Base-by-base conservation (phyloP, 1,139 yeast genomes). In the Kodamaea fungicola region DNA sequence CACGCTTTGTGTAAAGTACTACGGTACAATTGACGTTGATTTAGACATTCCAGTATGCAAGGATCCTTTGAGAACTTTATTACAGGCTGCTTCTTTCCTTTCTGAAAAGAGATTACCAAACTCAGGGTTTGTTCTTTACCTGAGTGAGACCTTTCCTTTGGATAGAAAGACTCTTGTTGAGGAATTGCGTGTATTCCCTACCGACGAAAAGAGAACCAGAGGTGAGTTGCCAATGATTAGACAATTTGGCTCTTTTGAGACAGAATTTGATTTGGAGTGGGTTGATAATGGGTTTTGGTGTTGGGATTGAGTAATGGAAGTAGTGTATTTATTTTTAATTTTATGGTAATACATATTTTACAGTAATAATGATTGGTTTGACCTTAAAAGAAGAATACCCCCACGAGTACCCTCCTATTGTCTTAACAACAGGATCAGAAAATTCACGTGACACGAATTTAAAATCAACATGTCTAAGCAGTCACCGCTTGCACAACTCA, bases 261-360 rank as follows among this genome's bases (percentile, higher is more conserved):
- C 22, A 2, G 37, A 33, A 7, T 21, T 23, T 23, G 37, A 31
- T 9, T 16, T 35, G 10, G 28, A 36, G 23, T 39, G 42, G 42
- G 33, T 39, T 9, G 28, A 30, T 4, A 33, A 33, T 27, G 40
- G 39, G 5, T 30, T 39, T 35, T 36, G 37, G 32, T 25, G 35
- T 33, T 39, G 35, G 36, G 38, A 31, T 26, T 38, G 30, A 25
- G 5, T 22, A 22, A 22, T 22, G 24, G 7, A 8, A 22, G 24
- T 22, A 22, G 24, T 22, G 24, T 22, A 22, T 22, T 22, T 7
- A 7, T 22, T 7, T 22, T 7, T 22, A 7, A 22, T 7, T 22
- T 7, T 22, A 22, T 22, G 8, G 24, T 22, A 8, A 22, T 22
- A n/a, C n/a, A n/a, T n/a, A n/a, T n/a, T n/a, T n/a, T n/a, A n/a